phyloP scores from a whole-genome alignment of 106 monocot genomes.

The Dactylorhiza incarnata region DNA sequence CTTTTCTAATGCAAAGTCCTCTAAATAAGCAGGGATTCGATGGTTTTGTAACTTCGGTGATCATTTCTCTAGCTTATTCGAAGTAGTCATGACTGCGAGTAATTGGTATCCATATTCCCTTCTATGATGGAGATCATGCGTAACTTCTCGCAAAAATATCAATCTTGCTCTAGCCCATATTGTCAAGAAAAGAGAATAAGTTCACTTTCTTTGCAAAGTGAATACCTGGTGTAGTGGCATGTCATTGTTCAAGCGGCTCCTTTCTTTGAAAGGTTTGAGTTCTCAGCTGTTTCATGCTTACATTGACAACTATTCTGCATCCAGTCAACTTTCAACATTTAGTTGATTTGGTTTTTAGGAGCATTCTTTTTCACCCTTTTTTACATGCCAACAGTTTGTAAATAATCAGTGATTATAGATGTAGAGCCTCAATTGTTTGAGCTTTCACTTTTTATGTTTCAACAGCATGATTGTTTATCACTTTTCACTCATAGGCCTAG shows the following conservation, averaged over 20 bases:
- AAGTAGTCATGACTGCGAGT: neutral
- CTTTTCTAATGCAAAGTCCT: neutral
- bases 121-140: neutral
- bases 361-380: neutral
- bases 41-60: neutral
- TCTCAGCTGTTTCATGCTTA: neutral
- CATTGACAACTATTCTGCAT: neutral
- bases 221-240: neutral
- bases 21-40: neutral
- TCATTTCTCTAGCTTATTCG: neutral
- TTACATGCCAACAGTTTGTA: neutral
- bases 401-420: neutral
- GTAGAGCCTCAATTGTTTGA: neutral
- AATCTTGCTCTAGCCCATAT: neutral
- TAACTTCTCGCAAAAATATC: neutral
- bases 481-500: too few species aligned
- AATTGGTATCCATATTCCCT: neutral
- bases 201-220: conserved; percentile 2
- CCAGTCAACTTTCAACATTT: conserved; percentile 2
- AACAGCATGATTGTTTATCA: neutral
- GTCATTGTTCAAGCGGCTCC: neutral
- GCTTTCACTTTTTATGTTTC: neutral
- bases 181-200: neutral
- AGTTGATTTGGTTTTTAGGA: conserved; percentile 4
- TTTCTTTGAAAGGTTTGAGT: neutral